Conservation (phyloP, 768 basidiomycete species). For the Thelephora aurantiotincta region DNA sequence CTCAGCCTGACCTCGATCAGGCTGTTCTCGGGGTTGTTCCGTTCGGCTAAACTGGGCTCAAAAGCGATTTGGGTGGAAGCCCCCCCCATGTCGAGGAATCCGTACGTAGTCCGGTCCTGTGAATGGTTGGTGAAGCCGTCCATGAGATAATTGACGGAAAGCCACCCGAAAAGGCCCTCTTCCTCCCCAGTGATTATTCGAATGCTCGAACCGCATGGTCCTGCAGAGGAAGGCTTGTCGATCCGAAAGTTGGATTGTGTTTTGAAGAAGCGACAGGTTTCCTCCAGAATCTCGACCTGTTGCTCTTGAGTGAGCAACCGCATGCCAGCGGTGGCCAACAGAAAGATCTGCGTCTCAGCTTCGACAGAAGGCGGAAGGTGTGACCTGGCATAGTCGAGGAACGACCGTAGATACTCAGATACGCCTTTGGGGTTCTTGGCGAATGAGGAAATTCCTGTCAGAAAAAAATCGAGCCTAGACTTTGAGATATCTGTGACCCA, state of each 20-base stretch:
- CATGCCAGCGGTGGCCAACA: slow-evolving; percentile 97
- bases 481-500: background rate
- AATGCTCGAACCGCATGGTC: slow-evolving; percentile 86
- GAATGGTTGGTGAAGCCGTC: slow-evolving; percentile 65
- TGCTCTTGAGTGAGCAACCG: slow-evolving; percentile 59
- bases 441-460: slow-evolving; percentile 75
- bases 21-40: slow-evolving; percentile 34
- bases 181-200: slow-evolving; percentile 96
- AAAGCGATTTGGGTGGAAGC: slow-evolving; percentile 99
- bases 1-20: slow-evolving; percentile 73
- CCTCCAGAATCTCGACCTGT: slow-evolving; percentile 57
- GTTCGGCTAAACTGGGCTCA: slow-evolving; percentile 56
- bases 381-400: slow-evolving; percentile 69
- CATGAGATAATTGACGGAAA: slow-evolving; percentile 98
- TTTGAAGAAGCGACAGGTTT: slow-evolving; percentile 66
- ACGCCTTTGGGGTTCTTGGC: slow-evolving; percentile 55
- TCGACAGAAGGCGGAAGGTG: slow-evolving; percentile 83
- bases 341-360: slow-evolving; percentile 75
- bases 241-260: slow-evolving; percentile 69
- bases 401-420: slow-evolving; percentile 63
- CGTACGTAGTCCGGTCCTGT: slow-evolving; percentile 71
- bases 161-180: slow-evolving; percentile 97
- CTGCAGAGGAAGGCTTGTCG: slow-evolving; percentile 44
- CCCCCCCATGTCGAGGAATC: slow-evolving; percentile 98
- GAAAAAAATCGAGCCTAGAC: background rate